Conservation (phyloP, 208 protist genomes). For the Chromosphaera perkinsii region DNA sequence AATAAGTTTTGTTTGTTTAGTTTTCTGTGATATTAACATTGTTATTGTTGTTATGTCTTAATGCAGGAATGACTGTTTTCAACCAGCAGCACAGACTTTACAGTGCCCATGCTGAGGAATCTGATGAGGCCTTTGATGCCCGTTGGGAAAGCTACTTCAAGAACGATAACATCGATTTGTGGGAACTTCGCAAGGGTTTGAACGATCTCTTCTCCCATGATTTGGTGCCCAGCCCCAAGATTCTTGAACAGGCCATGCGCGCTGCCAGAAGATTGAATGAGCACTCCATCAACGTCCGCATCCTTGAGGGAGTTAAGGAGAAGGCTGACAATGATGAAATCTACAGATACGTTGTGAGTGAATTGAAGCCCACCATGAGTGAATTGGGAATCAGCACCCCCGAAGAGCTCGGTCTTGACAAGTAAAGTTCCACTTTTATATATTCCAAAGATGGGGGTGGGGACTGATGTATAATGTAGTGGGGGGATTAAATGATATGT, state of each 20-base stretch:
- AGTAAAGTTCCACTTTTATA: too few species aligned
- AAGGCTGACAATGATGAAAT: not conserved
- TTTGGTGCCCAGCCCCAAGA: slow-evolving; percentile 1
- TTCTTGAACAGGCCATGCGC: slow-evolving; percentile 5
- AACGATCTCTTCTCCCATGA: slow-evolving; percentile 21
- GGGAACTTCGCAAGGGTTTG: not conserved
- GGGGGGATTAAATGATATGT: too few species aligned
- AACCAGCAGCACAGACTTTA: not conserved
- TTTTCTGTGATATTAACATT: too few species aligned
- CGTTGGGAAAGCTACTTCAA: slow-evolving; percentile 8
- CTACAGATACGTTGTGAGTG: slow-evolving; percentile 9
- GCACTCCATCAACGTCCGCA: slow-evolving; percentile 3
- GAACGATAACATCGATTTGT: not conserved
- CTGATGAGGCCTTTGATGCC: slow-evolving; percentile 8
- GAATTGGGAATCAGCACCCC: slow-evolving; percentile 3
- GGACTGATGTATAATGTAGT: too few species aligned
- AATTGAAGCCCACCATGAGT: slow-evolving; percentile 5
- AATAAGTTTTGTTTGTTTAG: too few species aligned
- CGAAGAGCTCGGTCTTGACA: slow-evolving; percentile 16
- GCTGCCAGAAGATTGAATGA: slow-evolving; percentile 1
- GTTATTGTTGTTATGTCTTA: not conserved
- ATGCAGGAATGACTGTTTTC: too few species aligned
- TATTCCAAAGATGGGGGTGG: too few species aligned
- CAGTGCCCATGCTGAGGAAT: too few species aligned
- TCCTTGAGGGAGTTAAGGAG: slow-evolving; percentile 16